phyloP scores from a whole-genome alignment of 2,329 filamentous ascomycete genomes.

The Hymenoscyphus albidus region DNA sequence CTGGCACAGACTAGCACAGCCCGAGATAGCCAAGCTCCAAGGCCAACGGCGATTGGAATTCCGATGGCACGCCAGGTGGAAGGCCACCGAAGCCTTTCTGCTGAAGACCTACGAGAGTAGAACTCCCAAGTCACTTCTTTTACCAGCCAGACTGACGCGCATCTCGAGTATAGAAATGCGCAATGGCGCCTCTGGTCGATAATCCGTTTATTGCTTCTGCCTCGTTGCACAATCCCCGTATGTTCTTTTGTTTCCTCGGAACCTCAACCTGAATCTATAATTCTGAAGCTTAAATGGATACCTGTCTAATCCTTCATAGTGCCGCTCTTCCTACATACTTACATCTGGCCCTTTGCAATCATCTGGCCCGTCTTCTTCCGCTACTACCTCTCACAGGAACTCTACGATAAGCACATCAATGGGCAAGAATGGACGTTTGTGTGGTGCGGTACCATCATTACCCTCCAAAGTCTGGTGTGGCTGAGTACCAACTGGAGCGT shows the following conservation, averaged over 20 bases:
- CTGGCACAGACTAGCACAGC: not conserved
- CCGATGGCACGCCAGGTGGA: not conserved
- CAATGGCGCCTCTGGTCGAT: conserved; percentile 81
- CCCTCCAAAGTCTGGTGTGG: conserved; percentile 84
- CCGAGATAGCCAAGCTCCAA: too few species aligned
- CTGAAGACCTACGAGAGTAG: not conserved
- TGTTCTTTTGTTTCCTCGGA: conserved; percentile 10
- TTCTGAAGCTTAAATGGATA: not conserved
- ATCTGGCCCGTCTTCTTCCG: conserved; percentile 90
- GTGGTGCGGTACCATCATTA: conserved; percentile 84
- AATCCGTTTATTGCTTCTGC: conserved; percentile 85
- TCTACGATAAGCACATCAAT: conserved; percentile 87
- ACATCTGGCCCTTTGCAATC: conserved; percentile 89
- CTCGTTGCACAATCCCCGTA: conserved; percentile 75
- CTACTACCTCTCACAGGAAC: conserved; percentile 76
- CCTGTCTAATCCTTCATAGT: conserved; percentile 38
- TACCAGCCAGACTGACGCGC: conserved; percentile 19
- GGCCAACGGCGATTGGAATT: too few species aligned
- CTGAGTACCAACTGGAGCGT: conserved; percentile 98
- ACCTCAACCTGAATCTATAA: not conserved
- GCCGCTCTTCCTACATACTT: conserved; percentile 74
- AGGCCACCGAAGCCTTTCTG: not conserved
- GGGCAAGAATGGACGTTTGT: conserved; percentile 98
- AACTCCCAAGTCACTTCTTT: conserved; percentile 5
- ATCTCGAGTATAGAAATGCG: conserved; percentile 25